Conservation (phyloP, 2,329 filamentous ascomycete genomes). For the Peltaster fructicola region DNA sequence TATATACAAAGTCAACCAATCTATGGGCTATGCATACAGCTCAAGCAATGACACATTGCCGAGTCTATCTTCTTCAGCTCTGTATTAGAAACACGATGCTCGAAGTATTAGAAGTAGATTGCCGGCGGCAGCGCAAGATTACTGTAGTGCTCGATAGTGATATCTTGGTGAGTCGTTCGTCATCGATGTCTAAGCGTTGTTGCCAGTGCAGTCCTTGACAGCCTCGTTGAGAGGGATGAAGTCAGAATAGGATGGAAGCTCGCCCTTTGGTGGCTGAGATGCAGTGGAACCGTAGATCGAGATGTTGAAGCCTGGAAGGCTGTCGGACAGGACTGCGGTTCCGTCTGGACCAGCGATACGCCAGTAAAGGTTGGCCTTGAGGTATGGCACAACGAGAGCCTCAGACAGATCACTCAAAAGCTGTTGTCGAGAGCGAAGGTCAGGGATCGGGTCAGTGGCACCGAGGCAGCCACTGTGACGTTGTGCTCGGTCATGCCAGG, state of each 20-base stretch:
- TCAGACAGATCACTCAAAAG: constrained; percentile 11
- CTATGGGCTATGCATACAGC: too few relatives aligned
- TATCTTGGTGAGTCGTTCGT: too few relatives aligned
- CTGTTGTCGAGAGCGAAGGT: constrained; percentile 15
- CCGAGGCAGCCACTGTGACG: constrained; percentile 20
- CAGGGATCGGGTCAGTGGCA: constrained; percentile 28
- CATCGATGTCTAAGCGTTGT: too few relatives aligned
- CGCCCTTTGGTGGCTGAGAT: constrained; percentile 12
- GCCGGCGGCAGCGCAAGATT: too few relatives aligned
- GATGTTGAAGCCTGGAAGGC: constrained; percentile 22
- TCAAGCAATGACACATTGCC: too few relatives aligned
- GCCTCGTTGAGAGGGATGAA: constrained; percentile 7
- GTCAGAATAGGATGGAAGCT: constrained; percentile 18
- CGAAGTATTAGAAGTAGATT: too few relatives aligned
- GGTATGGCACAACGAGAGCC: constrained; percentile 13
- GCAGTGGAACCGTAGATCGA: constrained; percentile 22
- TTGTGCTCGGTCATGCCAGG: constrained; percentile 10
- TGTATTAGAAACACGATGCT: too few relatives aligned
- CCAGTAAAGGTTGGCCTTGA: constrained; percentile 19
- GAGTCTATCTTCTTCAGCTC: too few relatives aligned
- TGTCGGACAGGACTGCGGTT: constrained; percentile 14
- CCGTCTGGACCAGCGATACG: constrained; percentile 17
- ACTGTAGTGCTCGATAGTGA: too few relatives aligned
- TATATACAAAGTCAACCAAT: too few relatives aligned
- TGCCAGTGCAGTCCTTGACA: too few relatives aligned